Percentiles rank a stretch among this genome's conserved stretches.
These are phyloP conservation scores for Cladosporium phlei DNA, from an alignment of 2,329 filamentous ascomycete genomes.

Conservation along the genomic window DNA sequence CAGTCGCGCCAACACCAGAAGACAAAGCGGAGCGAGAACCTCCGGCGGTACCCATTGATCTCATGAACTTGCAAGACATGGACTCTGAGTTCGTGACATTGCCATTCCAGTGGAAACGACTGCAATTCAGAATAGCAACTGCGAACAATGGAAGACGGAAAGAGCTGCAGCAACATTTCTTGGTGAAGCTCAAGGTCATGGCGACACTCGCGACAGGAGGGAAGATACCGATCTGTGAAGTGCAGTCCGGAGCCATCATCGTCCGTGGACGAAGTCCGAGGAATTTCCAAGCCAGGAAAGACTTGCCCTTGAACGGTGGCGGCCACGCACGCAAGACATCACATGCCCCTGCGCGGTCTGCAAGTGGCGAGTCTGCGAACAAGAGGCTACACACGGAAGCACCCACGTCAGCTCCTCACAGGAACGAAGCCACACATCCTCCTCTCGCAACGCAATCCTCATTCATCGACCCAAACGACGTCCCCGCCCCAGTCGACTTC, in stretches of 20 bases:
- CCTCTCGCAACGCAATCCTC: slow-evolving; percentile 37
- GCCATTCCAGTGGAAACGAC: slow-evolving; percentile 86
- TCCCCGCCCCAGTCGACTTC: slow-evolving; percentile 39
- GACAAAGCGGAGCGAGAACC: slow-evolving; percentile 80
- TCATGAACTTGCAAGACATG: slow-evolving; percentile 60
- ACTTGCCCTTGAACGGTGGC: slow-evolving; percentile 78
- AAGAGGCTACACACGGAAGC: slow-evolving; percentile 25
- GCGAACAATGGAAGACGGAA: slow-evolving; percentile 93
- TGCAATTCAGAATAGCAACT: slow-evolving; percentile 92
- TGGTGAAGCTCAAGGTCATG: slow-evolving; percentile 79
- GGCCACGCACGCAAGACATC: slow-evolving; percentile 65
- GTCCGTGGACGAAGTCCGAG: slow-evolving; percentile 87
- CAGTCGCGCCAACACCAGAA: slow-evolving; percentile 55
- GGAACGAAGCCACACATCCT: slow-evolving; percentile 30
- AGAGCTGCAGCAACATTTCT: slow-evolving; percentile 94
- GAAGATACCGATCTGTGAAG: slow-evolving; percentile 76
- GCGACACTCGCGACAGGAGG: slow-evolving; percentile 78
- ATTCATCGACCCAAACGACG: slow-evolving; percentile 37
- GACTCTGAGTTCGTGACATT: slow-evolving; percentile 85
- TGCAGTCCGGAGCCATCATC: slow-evolving; percentile 84
- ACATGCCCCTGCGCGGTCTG: slow-evolving; percentile 21
- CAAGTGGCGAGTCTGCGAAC: slow-evolving; percentile 24
- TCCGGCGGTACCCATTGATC: slow-evolving; percentile 68
- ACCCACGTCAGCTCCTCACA: slow-evolving; percentile 28
- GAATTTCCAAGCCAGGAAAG: slow-evolving; percentile 91